Conservation (phyloP, 208 protist genomes). For the Leptomonas seymouri region DNA sequence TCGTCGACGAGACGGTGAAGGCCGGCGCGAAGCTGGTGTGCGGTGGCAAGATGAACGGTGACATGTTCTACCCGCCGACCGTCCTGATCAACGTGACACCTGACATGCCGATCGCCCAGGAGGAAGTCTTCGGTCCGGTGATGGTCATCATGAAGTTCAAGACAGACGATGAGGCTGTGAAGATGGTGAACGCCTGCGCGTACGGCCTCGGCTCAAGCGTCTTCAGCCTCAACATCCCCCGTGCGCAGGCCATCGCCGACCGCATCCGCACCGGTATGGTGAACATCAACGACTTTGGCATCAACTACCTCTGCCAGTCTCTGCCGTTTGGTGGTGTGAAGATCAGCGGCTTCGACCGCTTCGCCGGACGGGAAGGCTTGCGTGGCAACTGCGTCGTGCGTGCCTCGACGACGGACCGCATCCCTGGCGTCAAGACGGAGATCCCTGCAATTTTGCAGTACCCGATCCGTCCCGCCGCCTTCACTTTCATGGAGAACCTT, state of each 20-base stretch:
- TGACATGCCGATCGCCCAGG: constrained; percentile 89
- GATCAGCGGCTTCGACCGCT: constrained; percentile 96
- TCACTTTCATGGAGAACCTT: constrained; percentile 85
- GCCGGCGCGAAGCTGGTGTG: constrained; percentile 87
- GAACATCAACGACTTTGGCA: constrained; percentile 95
- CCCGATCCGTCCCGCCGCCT: constrained; percentile 70
- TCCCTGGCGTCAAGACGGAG: constrained; percentile 84
- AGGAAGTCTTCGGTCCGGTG: constrained; percentile 96
- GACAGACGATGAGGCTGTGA: constrained; percentile 85
- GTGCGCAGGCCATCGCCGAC: constrained; percentile 84
- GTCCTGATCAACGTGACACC: constrained; percentile 91
- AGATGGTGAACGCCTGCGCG: constrained; percentile 86
- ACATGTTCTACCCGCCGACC: constrained; percentile 92
- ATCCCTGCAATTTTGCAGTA: constrained; percentile 88
- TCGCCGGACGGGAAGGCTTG: constrained; percentile 94
- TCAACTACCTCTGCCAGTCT: constrained; percentile 96
- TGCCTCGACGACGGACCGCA: constrained; percentile 82
- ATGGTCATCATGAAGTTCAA: constrained; percentile 91
- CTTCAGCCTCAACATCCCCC: constrained; percentile 76
- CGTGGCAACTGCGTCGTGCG: constrained; percentile 91
- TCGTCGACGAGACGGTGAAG: constrained; percentile 89
- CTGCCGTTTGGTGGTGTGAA: constrained; percentile 96
- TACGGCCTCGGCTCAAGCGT: constrained; percentile 93
- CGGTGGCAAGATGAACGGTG: constrained; percentile 72
- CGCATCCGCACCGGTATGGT: constrained; percentile 89